Evolutionary conservation across 176 grass and related monocot genomes (phyloP).

Genomic region (Zoysia pacifica): DNA sequence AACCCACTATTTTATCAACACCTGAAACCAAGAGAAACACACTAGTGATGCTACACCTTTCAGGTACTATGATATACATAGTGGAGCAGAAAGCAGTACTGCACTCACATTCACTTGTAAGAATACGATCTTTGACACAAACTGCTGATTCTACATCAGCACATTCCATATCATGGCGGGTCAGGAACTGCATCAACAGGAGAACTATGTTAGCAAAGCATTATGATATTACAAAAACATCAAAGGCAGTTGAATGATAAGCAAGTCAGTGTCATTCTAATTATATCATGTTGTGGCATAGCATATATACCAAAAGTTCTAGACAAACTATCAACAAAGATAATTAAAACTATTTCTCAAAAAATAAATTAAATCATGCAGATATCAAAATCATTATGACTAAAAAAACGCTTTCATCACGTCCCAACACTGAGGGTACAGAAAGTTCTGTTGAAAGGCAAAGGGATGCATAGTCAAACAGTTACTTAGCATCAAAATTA

Average conservation of each 20-base stretch:
- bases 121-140: slow-evolving; percentile 84
- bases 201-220: slow-evolving; percentile 11
- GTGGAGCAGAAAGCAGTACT: slow-evolving; percentile 18
- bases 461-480: slow-evolving; percentile 1
- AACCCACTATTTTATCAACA: slow-evolving; percentile 97
- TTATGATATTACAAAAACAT: slow-evolving; percentile 6
- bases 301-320: not conserved
- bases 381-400: not conserved
- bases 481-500: slow-evolving; percentile 17
- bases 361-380: not conserved
- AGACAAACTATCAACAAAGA: not conserved
- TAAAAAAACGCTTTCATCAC: not conserved
- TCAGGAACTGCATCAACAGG: slow-evolving; percentile 63
- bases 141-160: slow-evolving; percentile 65
- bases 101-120: slow-evolving; percentile 94
- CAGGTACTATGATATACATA: not conserved
- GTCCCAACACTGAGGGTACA: not conserved
- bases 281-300: not conserved
- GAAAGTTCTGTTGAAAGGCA: not conserved
- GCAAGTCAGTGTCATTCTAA: not conserved
- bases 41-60: slow-evolving; percentile 6
- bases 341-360: not conserved
- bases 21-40: slow-evolving; percentile 51
- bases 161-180: slow-evolving; percentile 70
- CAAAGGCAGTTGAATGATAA: not conserved